Percentiles rank a stretch among this genome's conserved stretches.
Evolutionary conservation across 2,329 filamentous ascomycete genomes (phyloP).

Genomic region (Penicillium rolfsii): DNA sequence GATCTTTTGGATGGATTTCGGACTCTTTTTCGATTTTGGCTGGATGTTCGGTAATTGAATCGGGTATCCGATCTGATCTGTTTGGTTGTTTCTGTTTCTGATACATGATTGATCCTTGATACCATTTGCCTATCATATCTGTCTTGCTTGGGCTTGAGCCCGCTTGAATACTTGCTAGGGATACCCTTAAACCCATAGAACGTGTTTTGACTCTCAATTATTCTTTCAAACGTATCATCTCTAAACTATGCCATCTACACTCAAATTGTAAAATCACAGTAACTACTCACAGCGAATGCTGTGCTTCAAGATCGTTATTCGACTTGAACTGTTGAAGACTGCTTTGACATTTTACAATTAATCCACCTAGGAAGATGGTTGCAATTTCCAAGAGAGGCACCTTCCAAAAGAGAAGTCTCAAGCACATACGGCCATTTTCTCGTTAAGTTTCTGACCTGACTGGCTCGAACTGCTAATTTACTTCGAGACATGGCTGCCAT

Average conservation of each 20-base stretch:
- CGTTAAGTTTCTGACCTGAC: too few relatives aligned
- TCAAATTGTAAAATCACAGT: too few relatives aligned
- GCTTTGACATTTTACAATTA: too few relatives aligned
- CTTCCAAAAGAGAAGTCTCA: too few relatives aligned
- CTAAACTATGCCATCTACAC: background rate
- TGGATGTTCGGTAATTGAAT: background rate
- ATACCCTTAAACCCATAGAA: conserved; percentile 26
- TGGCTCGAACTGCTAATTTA: too few relatives aligned
- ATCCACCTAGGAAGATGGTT: too few relatives aligned
- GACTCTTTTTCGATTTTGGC: background rate
- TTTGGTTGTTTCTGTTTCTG: background rate
- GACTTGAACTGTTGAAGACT: too few relatives aligned
- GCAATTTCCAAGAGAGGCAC: too few relatives aligned
- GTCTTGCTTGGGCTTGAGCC: conserved; percentile 8
- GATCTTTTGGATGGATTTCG: background rate
- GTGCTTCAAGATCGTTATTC: too few relatives aligned
- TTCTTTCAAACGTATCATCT: background rate
- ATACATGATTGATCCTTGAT: background rate
- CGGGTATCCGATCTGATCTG: background rate
- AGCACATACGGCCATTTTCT: too few relatives aligned
- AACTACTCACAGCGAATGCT: too few relatives aligned
- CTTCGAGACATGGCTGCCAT: too few relatives aligned
- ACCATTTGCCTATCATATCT: background rate
- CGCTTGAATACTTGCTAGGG: conserved; percentile 12
- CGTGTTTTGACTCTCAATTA: conserved; percentile 9